Percentiles rank a stretch among this genome's conserved stretches.
phyloP scores from a whole-genome alignment of 2,329 filamentous ascomycete genomes.

The Mycocentrospora acerina region DNA sequence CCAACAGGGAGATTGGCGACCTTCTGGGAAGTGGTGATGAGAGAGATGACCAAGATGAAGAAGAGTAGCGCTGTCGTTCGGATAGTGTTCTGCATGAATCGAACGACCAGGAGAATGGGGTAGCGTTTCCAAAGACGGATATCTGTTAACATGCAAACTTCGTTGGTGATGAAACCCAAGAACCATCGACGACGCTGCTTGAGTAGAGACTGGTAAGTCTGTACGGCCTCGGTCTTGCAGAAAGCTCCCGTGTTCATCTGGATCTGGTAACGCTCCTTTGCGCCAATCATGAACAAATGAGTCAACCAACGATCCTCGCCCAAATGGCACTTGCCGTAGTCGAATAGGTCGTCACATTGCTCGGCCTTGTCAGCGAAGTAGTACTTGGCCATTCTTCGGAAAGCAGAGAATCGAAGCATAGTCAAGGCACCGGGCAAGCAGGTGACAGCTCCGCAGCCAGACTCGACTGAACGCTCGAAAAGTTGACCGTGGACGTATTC shows the following conservation, averaged over 20 bases:
- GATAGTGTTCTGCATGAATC: constrained; percentile 96
- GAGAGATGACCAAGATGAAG: constrained; percentile 86
- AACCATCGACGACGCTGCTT: constrained; percentile 98
- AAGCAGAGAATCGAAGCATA: constrained; percentile 93
- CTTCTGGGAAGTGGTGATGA: constrained; percentile 80
- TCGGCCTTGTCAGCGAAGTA: constrained; percentile 98
- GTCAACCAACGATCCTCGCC: constrained; percentile 97
- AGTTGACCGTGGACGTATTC: constrained; percentile 97
- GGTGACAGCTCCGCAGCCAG: constrained; percentile 88
- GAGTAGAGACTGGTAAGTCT: constrained; percentile 79
- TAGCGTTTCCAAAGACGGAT: constrained; percentile 89
- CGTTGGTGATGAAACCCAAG: constrained; percentile 94
- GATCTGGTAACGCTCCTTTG: constrained; percentile 89
- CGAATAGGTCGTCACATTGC: constrained; percentile 92
- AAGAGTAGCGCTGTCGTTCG: constrained; percentile 91
- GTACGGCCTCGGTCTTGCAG: constrained; percentile 96
- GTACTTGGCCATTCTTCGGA: constrained; percentile 94
- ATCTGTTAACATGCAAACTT: constrained; percentile 97
- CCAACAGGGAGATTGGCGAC: constrained; percentile 81
- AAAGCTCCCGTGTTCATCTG: constrained; percentile 97
- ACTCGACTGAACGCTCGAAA: constrained; percentile 94
- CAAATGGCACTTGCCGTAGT: constrained; percentile 92
- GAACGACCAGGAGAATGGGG: constrained; percentile 79
- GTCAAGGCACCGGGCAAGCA: constrained; percentile 94
- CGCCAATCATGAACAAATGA: constrained; percentile 98